Evolutionary conservation across 768 basidiomycete species (phyloP).

Genomic region (Suillus luteus): DNA sequence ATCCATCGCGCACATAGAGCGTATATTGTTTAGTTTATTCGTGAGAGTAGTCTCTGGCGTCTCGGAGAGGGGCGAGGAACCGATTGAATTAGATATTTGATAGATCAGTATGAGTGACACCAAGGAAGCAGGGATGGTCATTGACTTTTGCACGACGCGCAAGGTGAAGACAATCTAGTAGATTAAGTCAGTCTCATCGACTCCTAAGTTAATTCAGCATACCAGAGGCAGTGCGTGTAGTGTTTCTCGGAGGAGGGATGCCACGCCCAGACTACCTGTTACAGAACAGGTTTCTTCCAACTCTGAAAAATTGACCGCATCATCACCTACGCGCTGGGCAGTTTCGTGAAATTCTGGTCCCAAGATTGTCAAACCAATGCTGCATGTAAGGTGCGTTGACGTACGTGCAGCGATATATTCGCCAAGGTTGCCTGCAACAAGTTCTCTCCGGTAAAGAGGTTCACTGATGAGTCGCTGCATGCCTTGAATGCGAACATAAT

Average conservation of each 20-base stretch:
- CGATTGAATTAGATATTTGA: neutral
- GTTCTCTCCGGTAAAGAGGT: slow-evolving; percentile 47
- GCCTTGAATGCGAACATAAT: slow-evolving; percentile 65
- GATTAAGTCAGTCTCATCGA: neutral
- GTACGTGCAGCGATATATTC: slow-evolving; percentile 54
- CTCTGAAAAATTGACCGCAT: slow-evolving; percentile 40
- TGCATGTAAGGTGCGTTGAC: slow-evolving; percentile 16
- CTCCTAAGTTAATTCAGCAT: neutral
- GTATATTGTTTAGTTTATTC: slow-evolving; percentile 38
- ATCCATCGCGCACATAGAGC: slow-evolving; percentile 60
- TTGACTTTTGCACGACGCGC: neutral
- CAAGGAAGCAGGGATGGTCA: neutral
- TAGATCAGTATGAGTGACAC: neutral
- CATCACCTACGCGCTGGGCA: slow-evolving; percentile 35
- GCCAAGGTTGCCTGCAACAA: slow-evolving; percentile 66
- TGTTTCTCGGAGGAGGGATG: slow-evolving; percentile 50
- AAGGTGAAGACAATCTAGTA: neutral
- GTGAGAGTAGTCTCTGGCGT: neutral
- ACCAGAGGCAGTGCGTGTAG: slow-evolving; percentile 52
- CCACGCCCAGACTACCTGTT: slow-evolving; percentile 29
- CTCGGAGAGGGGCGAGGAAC: neutral
- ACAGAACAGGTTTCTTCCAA: slow-evolving; percentile 33
- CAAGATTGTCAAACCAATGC: neutral
- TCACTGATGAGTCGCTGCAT: slow-evolving; percentile 22
- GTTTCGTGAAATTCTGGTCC: slow-evolving; percentile 34